phyloP scores from a whole-genome alignment of 331 rosid genomes.

The Telfairia occidentalis region DNA sequence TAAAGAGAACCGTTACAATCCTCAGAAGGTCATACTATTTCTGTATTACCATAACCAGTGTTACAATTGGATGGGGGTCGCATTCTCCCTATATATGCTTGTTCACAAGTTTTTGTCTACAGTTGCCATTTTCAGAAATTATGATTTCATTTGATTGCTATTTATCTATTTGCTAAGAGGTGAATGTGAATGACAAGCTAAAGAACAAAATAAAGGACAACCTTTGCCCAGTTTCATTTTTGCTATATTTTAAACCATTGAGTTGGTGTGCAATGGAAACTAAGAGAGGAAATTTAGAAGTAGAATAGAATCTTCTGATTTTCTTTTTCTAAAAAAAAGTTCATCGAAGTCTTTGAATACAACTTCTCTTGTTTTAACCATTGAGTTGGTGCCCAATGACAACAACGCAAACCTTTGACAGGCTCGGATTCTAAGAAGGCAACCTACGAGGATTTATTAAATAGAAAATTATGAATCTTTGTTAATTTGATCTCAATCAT shows the following conservation, averaged over 20 bases:
- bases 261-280: background rate
- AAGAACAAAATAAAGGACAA: background rate
- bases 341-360: background rate
- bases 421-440: background rate
- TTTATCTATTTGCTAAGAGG: background rate
- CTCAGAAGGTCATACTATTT: constrained; percentile 54
- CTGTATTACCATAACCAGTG: background rate
- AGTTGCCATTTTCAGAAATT: background rate
- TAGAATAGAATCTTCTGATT: background rate
- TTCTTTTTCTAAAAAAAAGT: background rate
- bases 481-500: background rate
- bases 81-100: background rate
- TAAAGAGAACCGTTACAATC: constrained; percentile 92
- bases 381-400: background rate
- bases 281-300: background rate
- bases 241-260: background rate
- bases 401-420: background rate
- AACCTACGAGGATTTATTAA: background rate
- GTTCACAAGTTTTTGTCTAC: background rate
- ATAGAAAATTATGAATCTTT: background rate
- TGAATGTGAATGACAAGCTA: background rate
- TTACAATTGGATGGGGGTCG: background rate
- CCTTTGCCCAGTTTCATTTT: background rate
- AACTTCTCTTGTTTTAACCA: background rate
- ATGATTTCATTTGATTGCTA: background rate